phyloP scores from a whole-genome alignment of 169 alveolate genomes.

The Cryptosporidium tyzzeri region DNA sequence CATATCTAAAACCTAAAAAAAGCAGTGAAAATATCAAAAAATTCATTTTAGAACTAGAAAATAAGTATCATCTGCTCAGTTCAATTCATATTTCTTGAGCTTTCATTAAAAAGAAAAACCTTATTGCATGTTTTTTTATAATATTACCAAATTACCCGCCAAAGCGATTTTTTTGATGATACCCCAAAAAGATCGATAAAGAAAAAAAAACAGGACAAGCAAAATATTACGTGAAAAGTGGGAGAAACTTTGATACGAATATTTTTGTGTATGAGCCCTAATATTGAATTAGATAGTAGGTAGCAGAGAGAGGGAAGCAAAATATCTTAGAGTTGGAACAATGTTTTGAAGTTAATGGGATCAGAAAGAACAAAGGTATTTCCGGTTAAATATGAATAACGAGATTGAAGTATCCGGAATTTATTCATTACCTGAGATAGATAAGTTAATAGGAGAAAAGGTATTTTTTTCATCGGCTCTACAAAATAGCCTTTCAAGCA shows the following conservation, averaged over 20 bases:
- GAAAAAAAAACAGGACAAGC: background rate
- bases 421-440: slow-evolving; percentile 23
- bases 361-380: background rate
- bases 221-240: background rate
- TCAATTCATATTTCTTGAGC: background rate
- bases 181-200: background rate
- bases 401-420: slow-evolving; percentile 29
- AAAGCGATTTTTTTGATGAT: background rate
- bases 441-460: slow-evolving; percentile 29
- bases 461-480: background rate
- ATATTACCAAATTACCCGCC: slow-evolving; percentile 15
- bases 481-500: background rate
- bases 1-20: background rate
- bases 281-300: background rate
- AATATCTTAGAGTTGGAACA: background rate
- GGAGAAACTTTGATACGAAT: background rate
- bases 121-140: slow-evolving; percentile 1
- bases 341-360: background rate
- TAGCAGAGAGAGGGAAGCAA: background rate
- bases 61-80: background rate
- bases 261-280: background rate
- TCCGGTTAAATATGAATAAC: background rate
- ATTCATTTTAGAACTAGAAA: background rate
- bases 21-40: background rate
- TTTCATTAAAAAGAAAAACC: background rate